A percentile compares a stretch with the other conserved stretches of the same genome.
Conservation (phyloP, 345 rosid genomes). For the Ailanthus altissimus region DNA sequence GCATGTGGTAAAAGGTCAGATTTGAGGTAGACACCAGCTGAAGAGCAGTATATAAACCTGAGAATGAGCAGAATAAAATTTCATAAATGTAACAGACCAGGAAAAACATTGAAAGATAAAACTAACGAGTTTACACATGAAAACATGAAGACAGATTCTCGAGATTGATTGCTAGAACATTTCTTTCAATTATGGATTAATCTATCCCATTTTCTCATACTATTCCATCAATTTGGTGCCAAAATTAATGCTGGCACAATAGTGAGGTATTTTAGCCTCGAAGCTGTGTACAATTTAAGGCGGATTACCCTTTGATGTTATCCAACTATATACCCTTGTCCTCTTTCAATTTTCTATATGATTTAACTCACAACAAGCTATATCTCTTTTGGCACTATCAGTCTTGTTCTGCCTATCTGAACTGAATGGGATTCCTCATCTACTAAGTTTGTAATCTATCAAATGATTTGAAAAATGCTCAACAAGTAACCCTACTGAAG, state of each 20-base stretch:
- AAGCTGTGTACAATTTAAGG: background rate
- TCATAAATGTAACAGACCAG: background rate
- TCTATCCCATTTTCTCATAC: constrained; percentile 1
- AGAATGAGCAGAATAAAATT: constrained; percentile 25
- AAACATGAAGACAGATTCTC: background rate
- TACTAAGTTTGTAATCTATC: background rate
- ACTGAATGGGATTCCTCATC: background rate
- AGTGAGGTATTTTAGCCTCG: background rate
- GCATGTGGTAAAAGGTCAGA: constrained; percentile 79
- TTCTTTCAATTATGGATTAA: background rate
- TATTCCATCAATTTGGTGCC: background rate
- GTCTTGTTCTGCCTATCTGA: background rate
- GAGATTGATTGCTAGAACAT: background rate
- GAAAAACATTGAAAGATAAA: background rate
- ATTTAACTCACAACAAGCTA: background rate
- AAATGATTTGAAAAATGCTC: background rate
- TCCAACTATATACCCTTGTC: background rate
- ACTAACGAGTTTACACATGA: background rate
- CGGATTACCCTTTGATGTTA: background rate
- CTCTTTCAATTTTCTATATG: background rate
- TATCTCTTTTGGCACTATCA: background rate
- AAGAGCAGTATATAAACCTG: constrained; percentile 94
- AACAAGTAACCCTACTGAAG: background rate
- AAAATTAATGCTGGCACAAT: too few relatives aligned
- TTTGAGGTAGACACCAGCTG: constrained; percentile 94